Base-by-base conservation (phyloP, 164 flowering plant genomes). In the Umbellularia californica region DNA sequence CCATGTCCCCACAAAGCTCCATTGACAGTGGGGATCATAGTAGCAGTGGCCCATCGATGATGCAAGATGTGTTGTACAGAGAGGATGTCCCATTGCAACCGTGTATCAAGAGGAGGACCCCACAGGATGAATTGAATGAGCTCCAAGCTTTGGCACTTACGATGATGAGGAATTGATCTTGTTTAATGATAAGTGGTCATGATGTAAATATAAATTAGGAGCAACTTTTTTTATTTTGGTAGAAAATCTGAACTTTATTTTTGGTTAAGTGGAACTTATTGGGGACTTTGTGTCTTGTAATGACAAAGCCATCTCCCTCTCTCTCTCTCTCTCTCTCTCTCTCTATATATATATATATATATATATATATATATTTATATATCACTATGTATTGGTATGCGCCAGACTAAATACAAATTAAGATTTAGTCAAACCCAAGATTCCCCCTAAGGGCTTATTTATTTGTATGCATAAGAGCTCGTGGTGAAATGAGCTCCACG, bases 91-190 rank as follows among this genome's bases (percentile, higher is more conserved):
- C 19, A 33, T 17, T 23, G 50, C 71, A 58, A 63, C 10, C 14
- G 23, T 64, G 33, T 64, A 47, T 17, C 50, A 67, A 62, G 72
- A 74, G 33, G 58, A 52, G 71, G 52, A 19, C 20, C 30, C 23
- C 71, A 12, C 72, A 74, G 17, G 22, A 74, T 68, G 77, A 74
- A 17, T 30, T 74, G 27, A 70, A 69, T 11, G 78, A 76, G 10
- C 78, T 76, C 50, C 78, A 76, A 50, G 70, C 78, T 65, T 33
- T 76, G 50, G 74, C 78, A 12, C 50, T 71, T 2, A 52, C 74
- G 28, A 76, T 76, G 74, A 76, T 71, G 69, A 65, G 70, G 63
- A 70, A 76, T 60, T 76, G 67, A 64, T 33, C 22, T 9, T 63
- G 13, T 72, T 33, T 15, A 19, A 55, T 55, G 60, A 55, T 4